Evolutionary conservation across 2,329 filamentous ascomycete genomes (phyloP).

Genomic region (Colletotrichum tanaceti): DNA sequence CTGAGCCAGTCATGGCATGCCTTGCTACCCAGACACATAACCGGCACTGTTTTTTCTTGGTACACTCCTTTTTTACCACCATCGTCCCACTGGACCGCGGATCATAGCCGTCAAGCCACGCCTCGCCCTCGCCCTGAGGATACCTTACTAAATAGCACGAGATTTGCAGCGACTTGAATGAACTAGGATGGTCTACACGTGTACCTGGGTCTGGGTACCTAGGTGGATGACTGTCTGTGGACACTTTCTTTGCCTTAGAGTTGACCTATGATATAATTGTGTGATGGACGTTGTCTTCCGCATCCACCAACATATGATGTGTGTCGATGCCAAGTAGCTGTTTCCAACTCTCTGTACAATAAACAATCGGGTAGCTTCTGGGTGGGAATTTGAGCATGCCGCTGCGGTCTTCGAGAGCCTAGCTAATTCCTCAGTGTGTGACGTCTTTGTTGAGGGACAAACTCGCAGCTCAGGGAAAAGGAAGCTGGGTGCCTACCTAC

Average conservation of each 20-base stretch:
- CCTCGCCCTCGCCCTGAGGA: conserved; percentile 11
- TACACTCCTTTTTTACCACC: neutral
- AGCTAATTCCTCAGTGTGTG: neutral
- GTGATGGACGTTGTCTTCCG: neutral
- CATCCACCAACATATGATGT: neutral
- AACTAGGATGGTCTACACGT: conserved; percentile 32
- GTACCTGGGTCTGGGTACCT: neutral
- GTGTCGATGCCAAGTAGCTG: neutral
- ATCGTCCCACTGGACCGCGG: conserved; percentile 21
- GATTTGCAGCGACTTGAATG: conserved; percentile 37
- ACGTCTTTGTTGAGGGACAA: conserved; percentile 21
- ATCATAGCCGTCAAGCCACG: conserved; percentile 13
- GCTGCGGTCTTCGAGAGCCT: neutral
- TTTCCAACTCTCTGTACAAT: neutral
- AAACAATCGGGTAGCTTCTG: too few relatives aligned
- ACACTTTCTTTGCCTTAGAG: conserved; percentile 1
- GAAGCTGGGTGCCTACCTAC: conserved; percentile 21
- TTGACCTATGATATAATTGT: conserved; percentile 6
- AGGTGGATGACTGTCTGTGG: conserved; percentile 18
- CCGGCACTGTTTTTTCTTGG: conserved; percentile 20
- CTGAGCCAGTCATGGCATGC: neutral
- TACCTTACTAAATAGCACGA: conserved; percentile 17
- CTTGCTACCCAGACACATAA: neutral
- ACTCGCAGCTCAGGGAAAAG: conserved; percentile 5
- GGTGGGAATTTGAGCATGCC: neutral